Percentiles rank a stretch among this genome's conserved stretches.
phyloP scores from a whole-genome alignment of 305 asterid genomes.

The Stenogyne calaminthoides region DNA sequence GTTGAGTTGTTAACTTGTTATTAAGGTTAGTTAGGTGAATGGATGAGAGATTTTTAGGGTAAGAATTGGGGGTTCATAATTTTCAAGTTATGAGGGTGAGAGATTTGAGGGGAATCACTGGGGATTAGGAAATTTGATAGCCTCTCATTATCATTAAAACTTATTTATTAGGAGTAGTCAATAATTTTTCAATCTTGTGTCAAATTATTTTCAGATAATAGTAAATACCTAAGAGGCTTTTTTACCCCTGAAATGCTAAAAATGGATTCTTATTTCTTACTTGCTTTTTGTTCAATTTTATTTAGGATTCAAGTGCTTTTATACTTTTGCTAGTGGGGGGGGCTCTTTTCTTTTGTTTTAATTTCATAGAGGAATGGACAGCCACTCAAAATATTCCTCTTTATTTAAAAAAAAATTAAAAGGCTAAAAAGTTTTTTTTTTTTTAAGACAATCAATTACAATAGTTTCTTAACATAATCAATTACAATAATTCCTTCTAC shows the following conservation, averaged over 20 bases:
- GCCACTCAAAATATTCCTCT: background rate
- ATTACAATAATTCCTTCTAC: too few relatives aligned
- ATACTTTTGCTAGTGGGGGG: background rate
- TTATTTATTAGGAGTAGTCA: background rate
- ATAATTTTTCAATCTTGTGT: background rate
- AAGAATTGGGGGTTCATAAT: slow-evolving; percentile 35
- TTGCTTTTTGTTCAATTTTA: background rate
- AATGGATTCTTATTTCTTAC: background rate
- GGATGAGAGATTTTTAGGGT: slow-evolving; percentile 38
- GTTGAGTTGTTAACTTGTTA: background rate
- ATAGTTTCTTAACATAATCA: too few relatives aligned
- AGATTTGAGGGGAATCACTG: slow-evolving; percentile 36
- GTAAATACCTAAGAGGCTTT: background rate
- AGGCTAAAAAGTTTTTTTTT: background rate
- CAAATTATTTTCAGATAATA: background rate
- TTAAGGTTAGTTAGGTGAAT: slow-evolving; percentile 32
- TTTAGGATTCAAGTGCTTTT: background rate
- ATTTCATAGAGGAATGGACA: background rate
- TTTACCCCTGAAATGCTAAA: background rate
- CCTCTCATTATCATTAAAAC: slow-evolving; percentile 24
- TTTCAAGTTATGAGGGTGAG: slow-evolving; percentile 34
- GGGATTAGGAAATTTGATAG: slow-evolving; percentile 28
- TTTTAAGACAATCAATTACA: too few relatives aligned
- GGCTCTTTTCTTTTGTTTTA: background rate
- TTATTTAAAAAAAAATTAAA: background rate